Evolutionary conservation across 306 rosid genomes (phyloP), one percentile per base, ranked within the genome.

Genomic region (Canavalia gladiata): DNA sequence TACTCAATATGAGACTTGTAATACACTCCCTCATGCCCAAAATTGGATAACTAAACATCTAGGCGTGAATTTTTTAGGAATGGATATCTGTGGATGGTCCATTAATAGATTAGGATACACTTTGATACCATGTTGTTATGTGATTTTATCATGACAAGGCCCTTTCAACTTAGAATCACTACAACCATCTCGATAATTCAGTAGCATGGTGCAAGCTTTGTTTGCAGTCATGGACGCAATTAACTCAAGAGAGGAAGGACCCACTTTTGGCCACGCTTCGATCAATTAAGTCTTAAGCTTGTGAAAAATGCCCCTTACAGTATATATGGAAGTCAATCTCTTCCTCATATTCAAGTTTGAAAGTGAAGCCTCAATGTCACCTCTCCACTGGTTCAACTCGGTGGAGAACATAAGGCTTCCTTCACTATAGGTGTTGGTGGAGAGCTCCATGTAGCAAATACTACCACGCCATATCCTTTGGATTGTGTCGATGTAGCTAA

Each of bases 391-490:
- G 52, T 79, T 72, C 78, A 90, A 81, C 67, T 90, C 92, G 0
- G 1, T 13, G 0, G 92, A 41, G 4, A 87, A 52, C 67, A 90
- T 29, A 63, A 47, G 34, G 34, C 82, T 70, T 45, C 83, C 72
- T 29, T 13, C 73, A n/a, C 60, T 65, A 0, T 71, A 25, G 13
- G 33, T 49, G 47, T 43, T 6, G 7, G 6, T 29, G 0, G 74
- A 35, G 7, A 50, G 46, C 78, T 84, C 87, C 87, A 88, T 60
- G 1, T 5, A 8, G 3, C 12, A 4, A 51, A 89, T 63, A 67
- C 92, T 88, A 18, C 59, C 75, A 3, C 74, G 79, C 93, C 97
- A 93, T n/a, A 93, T 86, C 72, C 87, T 70, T 6, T 78, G 33
- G 3, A 93, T 79, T 0, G 97, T 87, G 8, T 52, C 56, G 25